Evolutionary conservation across 2,329 filamentous ascomycete species (phyloP), one percentile per base, ranked within the genome.

Genomic region (Colletotrichum siamense): DNA sequence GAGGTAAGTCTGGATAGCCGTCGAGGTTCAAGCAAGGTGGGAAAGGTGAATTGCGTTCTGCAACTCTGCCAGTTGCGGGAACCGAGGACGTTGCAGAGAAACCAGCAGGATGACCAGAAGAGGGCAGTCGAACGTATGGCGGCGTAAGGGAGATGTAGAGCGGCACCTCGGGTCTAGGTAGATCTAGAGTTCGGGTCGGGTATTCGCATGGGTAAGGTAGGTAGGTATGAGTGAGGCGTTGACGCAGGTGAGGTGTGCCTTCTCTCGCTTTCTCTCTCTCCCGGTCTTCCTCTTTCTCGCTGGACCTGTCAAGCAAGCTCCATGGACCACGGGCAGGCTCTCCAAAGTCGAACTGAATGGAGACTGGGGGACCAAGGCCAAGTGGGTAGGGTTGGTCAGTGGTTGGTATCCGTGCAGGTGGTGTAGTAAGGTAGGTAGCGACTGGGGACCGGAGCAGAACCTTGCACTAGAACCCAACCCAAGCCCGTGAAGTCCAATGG

Each of bases 401-500:
- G 44, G 44, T 49, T 49, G 44, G 44, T 22, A 22, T 18, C 39
- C 34, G 34, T 39, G 28, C 24, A 24, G 24, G 24, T 24, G 34
- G 15, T 39, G 34, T 39, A 16, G 34, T 39, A 39, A 39, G 36
- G 36, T 39, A 44, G 18, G 18, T n/a, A 49, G 24, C 7, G 18
- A 26, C 28, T 61, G 16, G 24, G 28, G 22, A 61, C 57, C 30
- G 57, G 57, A 61, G 24, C 57, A 28, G 57, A 30, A 52, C 63
- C 34, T 52, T 34, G 63, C 26, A n/a, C 30, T 49, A 49, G 39
- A 44, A 44, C 10, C 44, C 30, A n/a, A 39, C 36, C 36, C 36
- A 30, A 66, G 63, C 24, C 63, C 44, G 71, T 65, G 66, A 68
- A 76, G 59, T 76, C 39, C 61, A 76, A 73, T 73, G 64, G 64